Evolutionary conservation across 768 basidiomycete species (phyloP).

Genomic region (Rhodotorula paludigena): DNA sequence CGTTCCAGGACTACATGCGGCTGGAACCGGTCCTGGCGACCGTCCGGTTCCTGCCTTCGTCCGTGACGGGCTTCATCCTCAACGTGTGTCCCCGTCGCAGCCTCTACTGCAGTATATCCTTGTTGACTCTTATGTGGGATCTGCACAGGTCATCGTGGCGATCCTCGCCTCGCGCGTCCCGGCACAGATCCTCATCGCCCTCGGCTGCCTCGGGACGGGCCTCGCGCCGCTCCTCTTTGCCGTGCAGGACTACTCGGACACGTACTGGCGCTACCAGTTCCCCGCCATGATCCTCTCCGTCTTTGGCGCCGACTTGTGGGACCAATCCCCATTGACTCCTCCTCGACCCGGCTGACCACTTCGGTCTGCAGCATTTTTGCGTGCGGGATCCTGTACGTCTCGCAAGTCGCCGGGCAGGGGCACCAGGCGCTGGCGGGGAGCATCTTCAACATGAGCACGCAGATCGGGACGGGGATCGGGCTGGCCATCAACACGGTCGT

Average conservation of each 20-base stretch:
- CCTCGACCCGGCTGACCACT: too few species aligned
- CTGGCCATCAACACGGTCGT: slow-evolving; percentile 28
- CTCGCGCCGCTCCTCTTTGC: slow-evolving; percentile 36
- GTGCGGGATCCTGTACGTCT: slow-evolving; percentile 18
- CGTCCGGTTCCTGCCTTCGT: slow-evolving; percentile 20
- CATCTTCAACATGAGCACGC: slow-evolving; percentile 19
- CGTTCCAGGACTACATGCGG: slow-evolving; percentile 10
- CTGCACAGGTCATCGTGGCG: slow-evolving; percentile 43
- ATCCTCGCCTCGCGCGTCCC: slow-evolving; percentile 42
- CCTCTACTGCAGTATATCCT: too few species aligned
- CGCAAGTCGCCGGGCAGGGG: slow-evolving; percentile 12
- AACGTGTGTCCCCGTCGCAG: background rate
- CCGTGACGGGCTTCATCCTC: slow-evolving; percentile 16
- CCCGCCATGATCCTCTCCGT: slow-evolving; percentile 27
- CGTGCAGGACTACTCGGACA: slow-evolving; percentile 7
- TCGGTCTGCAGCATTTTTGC: too few species aligned
- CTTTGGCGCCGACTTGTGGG: slow-evolving; percentile 24
- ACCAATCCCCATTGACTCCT: too few species aligned
- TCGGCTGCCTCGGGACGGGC: slow-evolving; percentile 43
- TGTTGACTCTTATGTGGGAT: too few species aligned
- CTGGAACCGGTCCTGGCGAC: slow-evolving; percentile 21
- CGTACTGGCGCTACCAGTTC: slow-evolving; percentile 33
- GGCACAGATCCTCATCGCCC: slow-evolving; percentile 44
- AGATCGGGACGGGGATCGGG: slow-evolving; percentile 12
- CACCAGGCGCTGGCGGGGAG: slow-evolving; percentile 18